Evolutionary conservation across 352 stramenopile genomes (phyloP).

Genomic region (Globisporangium nunn): DNA sequence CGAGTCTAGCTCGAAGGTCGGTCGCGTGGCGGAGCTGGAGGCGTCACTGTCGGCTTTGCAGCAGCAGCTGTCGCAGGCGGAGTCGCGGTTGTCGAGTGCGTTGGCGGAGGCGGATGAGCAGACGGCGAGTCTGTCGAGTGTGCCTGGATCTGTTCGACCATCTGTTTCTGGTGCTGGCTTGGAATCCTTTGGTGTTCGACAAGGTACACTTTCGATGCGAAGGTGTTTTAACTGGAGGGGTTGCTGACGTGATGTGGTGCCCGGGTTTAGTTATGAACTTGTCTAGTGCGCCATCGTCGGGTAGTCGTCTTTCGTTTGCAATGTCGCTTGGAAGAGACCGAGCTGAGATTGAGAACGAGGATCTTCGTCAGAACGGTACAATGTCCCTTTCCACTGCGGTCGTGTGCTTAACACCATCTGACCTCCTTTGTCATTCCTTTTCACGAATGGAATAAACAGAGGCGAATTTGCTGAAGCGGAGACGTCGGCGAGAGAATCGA

Average conservation of each 20-base stretch:
- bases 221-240: constrained; percentile 14
- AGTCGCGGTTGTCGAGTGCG: constrained; percentile 14
- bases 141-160: background rate
- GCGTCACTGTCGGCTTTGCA: constrained; percentile 5
- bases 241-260: background rate
- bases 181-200: background rate
- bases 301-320: constrained; percentile 9
- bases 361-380: constrained; percentile 28
- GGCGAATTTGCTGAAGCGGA: constrained; percentile 29
- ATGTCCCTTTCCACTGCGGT: background rate
- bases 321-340: constrained; percentile 21
- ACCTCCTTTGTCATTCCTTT: background rate
- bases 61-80: constrained; percentile 9
- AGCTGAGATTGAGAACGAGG: constrained; percentile 23
- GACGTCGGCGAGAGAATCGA: constrained; percentile 19
- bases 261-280: background rate
- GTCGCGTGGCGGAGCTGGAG: constrained; percentile 13
- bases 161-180: background rate
- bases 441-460: constrained; percentile 11
- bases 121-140: constrained; percentile 13
- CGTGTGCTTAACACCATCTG: background rate
- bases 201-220: constrained; percentile 7
- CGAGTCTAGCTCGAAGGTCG: background rate
- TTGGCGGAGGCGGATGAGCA: constrained; percentile 15
- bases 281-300: background rate